Evolutionary conservation across 495 filamentous ascomycete species (phyloP).

Genomic region (Aspergillus egyptiacus): DNA sequence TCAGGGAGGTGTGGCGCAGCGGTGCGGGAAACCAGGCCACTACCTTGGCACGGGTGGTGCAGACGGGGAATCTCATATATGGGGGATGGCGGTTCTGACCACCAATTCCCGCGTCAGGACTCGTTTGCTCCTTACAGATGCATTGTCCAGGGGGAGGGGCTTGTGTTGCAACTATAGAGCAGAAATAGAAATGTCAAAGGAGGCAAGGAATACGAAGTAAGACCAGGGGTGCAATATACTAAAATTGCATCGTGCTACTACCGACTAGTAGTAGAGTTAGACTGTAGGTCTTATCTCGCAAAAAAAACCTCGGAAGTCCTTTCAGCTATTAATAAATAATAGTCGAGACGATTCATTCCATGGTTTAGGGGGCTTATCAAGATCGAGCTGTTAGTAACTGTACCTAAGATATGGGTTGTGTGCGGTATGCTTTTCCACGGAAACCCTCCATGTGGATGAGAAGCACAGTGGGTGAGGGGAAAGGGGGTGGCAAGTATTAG

Average conservation of each 20-base stretch:
- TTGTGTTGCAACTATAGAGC: not conserved
- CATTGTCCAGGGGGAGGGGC: not conserved
- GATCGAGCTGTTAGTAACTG: no score
- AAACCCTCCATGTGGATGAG: conserved; percentile 15
- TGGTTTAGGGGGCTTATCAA: no score
- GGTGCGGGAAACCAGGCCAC: conserved; percentile 25
- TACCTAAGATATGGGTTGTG: no score
- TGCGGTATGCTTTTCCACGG: conserved; percentile 16
- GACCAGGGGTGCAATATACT: conserved; percentile 2
- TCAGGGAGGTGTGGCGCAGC: conserved; percentile 26
- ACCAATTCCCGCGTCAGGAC: no score
- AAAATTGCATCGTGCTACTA: no score
- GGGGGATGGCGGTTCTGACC: conserved; percentile 37
- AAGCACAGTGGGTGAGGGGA: conserved; percentile 19
- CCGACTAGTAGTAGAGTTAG: no score
- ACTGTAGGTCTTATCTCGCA: no score
- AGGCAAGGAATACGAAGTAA: not conserved
- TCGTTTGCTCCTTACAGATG: conserved; percentile 6
- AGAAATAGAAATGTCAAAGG: not conserved
- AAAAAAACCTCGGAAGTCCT: not conserved
- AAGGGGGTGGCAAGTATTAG: conserved; percentile 18
- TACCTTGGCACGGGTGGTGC: conserved; percentile 28
- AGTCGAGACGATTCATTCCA: not conserved
- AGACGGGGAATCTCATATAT: conserved; percentile 31
- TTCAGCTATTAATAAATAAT: conserved; percentile 5